These are phyloP conservation scores for Rubia yunnanensis DNA, from an alignment of 257 asterid species.

Conservation along the genomic window DNA sequence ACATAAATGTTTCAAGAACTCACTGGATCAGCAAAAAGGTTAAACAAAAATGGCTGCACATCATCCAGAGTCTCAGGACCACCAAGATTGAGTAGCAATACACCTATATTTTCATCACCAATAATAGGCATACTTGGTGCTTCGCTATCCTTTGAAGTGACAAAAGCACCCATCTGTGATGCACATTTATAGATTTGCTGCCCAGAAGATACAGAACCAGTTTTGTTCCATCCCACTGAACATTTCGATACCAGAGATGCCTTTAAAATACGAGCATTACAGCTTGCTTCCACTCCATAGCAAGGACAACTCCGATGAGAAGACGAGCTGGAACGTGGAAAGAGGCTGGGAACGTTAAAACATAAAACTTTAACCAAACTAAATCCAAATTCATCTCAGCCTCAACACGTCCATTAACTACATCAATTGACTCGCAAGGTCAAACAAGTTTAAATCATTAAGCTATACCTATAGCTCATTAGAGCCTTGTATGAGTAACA, in stretches of 20 bases:
- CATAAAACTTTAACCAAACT: background rate
- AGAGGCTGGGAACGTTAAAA: constrained; percentile 29
- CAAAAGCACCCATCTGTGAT: constrained; percentile 39
- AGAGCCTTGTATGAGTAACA: background rate
- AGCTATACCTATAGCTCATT: background rate
- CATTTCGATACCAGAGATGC: constrained; percentile 32
- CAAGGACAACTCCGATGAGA: constrained; percentile 47
- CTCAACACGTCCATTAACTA: background rate
- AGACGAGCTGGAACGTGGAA: constrained; percentile 41
- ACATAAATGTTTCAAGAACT: constrained; percentile 15
- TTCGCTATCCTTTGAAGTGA: constrained; percentile 50
- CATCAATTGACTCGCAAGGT: background rate
- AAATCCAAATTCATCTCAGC: background rate
- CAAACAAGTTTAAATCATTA: background rate
- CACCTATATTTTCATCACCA: constrained; percentile 83
- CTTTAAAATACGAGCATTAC: constrained; percentile 29
- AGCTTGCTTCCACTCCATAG: constrained; percentile 37
- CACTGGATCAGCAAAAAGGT: constrained; percentile 98
- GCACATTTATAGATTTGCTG: constrained; percentile 20
- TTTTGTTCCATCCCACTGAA: constrained; percentile 39
- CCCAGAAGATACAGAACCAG: constrained; percentile 22
- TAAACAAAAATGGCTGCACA: constrained; percentile 93
- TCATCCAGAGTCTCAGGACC: constrained; percentile 99
- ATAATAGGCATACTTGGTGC: constrained; percentile 32
- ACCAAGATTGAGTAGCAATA: constrained; percentile 88